Conservation (phyloP, 768 basidiomycete species). For the Psilocybe sp. region DNA sequence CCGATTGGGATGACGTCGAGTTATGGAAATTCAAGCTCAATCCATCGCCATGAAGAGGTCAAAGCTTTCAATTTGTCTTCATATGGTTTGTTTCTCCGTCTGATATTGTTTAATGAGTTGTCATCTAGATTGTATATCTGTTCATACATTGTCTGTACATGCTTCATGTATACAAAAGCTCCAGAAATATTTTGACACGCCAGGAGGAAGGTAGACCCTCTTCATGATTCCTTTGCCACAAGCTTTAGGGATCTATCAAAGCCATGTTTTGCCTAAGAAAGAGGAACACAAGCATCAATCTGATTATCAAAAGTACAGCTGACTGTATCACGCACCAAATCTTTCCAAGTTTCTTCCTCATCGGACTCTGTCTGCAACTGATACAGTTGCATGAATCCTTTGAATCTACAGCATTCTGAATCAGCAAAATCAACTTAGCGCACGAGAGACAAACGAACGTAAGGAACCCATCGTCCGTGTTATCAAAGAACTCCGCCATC, state of each 20-base stretch:
- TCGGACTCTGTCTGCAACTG: constrained; percentile 84
- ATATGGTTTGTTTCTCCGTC: neutral
- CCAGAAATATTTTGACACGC: no score
- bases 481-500: constrained; percentile 71
- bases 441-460: constrained; percentile 50
- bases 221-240: constrained; percentile 24
- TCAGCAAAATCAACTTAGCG: constrained; percentile 24
- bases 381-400: constrained; percentile 81
- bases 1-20: constrained; percentile 82
- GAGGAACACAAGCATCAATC: constrained; percentile 6
- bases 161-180: no score
- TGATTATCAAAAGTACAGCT: neutral
- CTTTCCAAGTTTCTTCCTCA: constrained; percentile 82
- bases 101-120: neutral
- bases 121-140: neutral
- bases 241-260: constrained; percentile 67
- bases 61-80: constrained; percentile 2
- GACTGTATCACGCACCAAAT: constrained; percentile 49
- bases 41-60: constrained; percentile 2
- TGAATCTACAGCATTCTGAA: constrained; percentile 57
- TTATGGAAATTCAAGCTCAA: constrained; percentile 61
- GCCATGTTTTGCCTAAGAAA: constrained; percentile 63
- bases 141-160: no score
- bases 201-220: neutral
- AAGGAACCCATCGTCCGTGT: constrained; percentile 65